Conservation (phyloP, 345 rosid genomes). For the Pistacia integerrima region DNA sequence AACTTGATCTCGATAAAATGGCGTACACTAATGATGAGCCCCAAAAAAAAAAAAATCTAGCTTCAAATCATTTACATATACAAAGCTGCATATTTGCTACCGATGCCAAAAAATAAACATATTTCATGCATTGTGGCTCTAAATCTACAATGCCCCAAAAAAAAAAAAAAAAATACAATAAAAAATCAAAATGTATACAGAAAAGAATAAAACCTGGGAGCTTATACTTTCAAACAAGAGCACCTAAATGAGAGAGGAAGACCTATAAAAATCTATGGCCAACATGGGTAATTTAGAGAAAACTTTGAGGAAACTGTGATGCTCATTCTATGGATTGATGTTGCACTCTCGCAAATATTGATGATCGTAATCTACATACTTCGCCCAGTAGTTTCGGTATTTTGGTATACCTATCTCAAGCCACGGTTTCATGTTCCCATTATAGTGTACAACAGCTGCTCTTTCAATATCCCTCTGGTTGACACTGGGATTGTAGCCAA, state of each 20-base stretch:
- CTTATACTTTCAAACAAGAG: slow-evolving; percentile 3
- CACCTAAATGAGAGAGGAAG: slow-evolving; percentile 14
- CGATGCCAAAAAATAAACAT: not conserved
- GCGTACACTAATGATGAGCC: not conserved
- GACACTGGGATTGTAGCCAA: slow-evolving; percentile 79
- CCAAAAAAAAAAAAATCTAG: not conserved
- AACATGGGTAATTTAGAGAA: not conserved
- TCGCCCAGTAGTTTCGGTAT: slow-evolving; percentile 58
- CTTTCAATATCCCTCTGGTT: slow-evolving; percentile 70
- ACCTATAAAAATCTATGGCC: slow-evolving; percentile 15
- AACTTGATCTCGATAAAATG: not conserved
- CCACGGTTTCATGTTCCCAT: slow-evolving; percentile 91
- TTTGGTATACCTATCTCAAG: slow-evolving; percentile 75
- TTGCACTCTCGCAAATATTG: slow-evolving; percentile 67
- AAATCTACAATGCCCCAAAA: slow-evolving; percentile 23
- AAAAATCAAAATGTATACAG: slow-evolving; percentile 21
- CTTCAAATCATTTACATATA: slow-evolving; percentile 19
- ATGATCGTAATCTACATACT: slow-evolving; percentile 61
- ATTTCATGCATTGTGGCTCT: slow-evolving; percentile 2
- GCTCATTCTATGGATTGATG: slow-evolving; percentile 54
- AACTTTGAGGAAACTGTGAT: not conserved
- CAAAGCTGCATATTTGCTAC: slow-evolving; percentile 5
- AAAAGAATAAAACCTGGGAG: slow-evolving; percentile 14
- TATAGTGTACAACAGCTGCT: slow-evolving; percentile 77
- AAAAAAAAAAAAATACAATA: not conserved